Conservation (phyloP, 2,329 filamentous ascomycete species). For the Botrytis fabae region DNA sequence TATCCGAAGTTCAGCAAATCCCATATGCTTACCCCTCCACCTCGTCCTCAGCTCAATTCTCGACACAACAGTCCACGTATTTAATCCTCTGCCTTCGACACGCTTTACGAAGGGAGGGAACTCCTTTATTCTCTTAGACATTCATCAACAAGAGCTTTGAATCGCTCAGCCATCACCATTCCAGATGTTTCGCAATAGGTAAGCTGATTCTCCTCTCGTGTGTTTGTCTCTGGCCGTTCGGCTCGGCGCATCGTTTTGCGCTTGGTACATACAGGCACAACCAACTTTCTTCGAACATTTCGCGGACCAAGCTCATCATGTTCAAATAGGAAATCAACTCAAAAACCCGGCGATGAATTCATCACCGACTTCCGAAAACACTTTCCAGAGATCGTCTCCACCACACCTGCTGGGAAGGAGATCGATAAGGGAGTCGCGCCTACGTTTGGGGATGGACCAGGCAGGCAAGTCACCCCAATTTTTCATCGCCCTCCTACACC, state of each 20-base stretch:
- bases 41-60: slow-evolving; percentile 11
- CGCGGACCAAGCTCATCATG: not conserved
- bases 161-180: slow-evolving; percentile 27
- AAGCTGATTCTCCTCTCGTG: slow-evolving; percentile 25
- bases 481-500: not conserved
- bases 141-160: slow-evolving; percentile 29
- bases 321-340: slow-evolving; percentile 59
- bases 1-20: slow-evolving; percentile 24
- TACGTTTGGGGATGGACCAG: slow-evolving; percentile 31
- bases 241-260: slow-evolving; percentile 3
- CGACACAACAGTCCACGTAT: not conserved
- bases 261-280: not conserved
- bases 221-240: not conserved
- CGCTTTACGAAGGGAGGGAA: not conserved
- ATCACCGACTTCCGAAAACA: slow-evolving; percentile 80
- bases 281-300: not conserved
- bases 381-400: slow-evolving; percentile 70
- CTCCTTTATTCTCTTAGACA: not conserved
- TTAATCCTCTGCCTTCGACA: not conserved
- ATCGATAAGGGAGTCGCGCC: slow-evolving; percentile 36
- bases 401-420: slow-evolving; percentile 45
- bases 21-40: slow-evolving; percentile 19
- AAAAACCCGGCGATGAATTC: slow-evolving; percentile 84
- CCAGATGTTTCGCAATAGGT: slow-evolving; percentile 44
- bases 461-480: slow-evolving; percentile 31